phyloP scores from a whole-genome alignment of 805 yeast genomes.

The Yarrowia keelungensis region DNA sequence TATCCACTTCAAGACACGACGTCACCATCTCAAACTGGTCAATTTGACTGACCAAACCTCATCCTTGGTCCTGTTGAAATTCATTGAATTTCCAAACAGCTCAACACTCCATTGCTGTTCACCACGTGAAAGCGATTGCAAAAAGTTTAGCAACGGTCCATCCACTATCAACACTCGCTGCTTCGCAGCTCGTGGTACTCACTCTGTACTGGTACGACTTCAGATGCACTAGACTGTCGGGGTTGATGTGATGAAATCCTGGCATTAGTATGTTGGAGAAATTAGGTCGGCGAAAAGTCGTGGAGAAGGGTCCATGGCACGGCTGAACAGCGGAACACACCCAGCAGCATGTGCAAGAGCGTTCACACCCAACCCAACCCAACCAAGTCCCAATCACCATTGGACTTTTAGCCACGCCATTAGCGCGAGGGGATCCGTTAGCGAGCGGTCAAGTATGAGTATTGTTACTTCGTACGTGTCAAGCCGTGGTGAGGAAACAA shows the following conservation, averaged over 20 bases:
- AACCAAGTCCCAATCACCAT: constrained; percentile 24
- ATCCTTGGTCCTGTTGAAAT: too few species aligned
- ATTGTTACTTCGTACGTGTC: too few species aligned
- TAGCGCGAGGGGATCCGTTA: not conserved
- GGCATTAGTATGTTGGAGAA: constrained; percentile 30
- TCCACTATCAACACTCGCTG: too few species aligned
- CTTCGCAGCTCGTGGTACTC: constrained; percentile 22
- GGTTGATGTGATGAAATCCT: constrained; percentile 40
- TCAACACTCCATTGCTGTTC: too few species aligned
- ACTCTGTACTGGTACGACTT: constrained; percentile 46
- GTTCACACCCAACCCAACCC: not conserved
- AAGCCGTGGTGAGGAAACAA: not conserved
- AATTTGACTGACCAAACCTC: too few species aligned
- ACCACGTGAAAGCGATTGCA: too few species aligned
- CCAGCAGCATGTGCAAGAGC: constrained; percentile 4
- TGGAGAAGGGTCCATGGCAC: constrained; percentile 6
- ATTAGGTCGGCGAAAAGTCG: not conserved
- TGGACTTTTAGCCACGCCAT: constrained; percentile 7
- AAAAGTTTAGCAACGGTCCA: too few species aligned
- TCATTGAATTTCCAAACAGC: too few species aligned
- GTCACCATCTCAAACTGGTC: too few species aligned
- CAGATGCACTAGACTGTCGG: constrained; percentile 44
- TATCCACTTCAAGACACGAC: too few species aligned
- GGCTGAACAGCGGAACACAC: constrained; percentile 11
- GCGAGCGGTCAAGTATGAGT: too few species aligned